Base-by-base conservation (phyloP, 192 early-diverging fungal species). In the Coemansia sp. region DNA sequence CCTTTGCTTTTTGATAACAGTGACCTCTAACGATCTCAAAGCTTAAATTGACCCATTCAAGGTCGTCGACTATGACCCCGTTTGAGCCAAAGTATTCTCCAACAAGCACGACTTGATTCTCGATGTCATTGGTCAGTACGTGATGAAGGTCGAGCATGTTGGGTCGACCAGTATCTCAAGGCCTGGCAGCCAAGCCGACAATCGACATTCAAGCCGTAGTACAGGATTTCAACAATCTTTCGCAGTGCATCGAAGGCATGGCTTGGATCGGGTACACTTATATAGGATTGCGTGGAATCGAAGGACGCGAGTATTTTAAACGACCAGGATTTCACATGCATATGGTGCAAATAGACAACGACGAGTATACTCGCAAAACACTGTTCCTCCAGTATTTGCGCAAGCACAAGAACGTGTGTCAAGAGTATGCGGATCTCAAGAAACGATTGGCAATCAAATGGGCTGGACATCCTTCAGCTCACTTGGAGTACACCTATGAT, bases 131-230 rank as follows among this genome's bases (percentile, higher is more conserved):
- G 67, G 48, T 5, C 8, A 23, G 6, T 38, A 45, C 17, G 27
- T 65, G 3, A n/a, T 64, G n/a, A 31, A 7, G 1, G 44, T 75
- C 34, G 73, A 69, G 25, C 73, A 75, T 37, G 39, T 69, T 19
- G 68, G 68, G 23, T 67, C 73, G 12, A 75, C 73, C n/a, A 75
- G 73, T 32, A 69, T 75, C 50, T 68, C 73, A 7, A 7, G 73
- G 73, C 10, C 45, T 69, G 14, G 57, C 67, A 8, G 67, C 73
- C 23, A 75, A 75, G n/a, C 67, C 73, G 17, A 66, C 69, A 42
- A 66, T 75, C 44, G 73, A 75, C 60, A 75, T 75, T 6, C 67
- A 69, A 7, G 3, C 66, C 0, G 31, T 75, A 6, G 68, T 75
- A n/a, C 6, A 27, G 0, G 37, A 62, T 39, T 75, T 68, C 17